Evolutionary conservation across 1,284 basidiomycete species (phyloP).

Genomic region (Xanthoconium separans): DNA sequence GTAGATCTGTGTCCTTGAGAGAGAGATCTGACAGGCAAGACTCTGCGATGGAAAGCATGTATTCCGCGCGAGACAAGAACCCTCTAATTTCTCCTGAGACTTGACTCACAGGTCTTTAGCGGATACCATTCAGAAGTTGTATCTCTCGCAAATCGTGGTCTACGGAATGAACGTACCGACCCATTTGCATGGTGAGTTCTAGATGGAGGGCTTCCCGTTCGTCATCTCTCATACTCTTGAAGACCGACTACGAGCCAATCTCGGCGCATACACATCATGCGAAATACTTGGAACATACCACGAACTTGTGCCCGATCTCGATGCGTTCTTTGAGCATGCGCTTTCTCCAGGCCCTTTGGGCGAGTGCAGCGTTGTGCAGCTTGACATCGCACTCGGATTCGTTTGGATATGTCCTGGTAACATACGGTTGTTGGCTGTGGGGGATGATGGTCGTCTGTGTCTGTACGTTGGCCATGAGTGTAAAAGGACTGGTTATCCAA

Average conservation of each 20-base stretch:
- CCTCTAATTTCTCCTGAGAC: constrained; percentile 79
- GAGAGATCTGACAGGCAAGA: constrained; percentile 74
- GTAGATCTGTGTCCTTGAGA: constrained; percentile 74
- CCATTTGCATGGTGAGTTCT: constrained; percentile 82
- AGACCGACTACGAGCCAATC: constrained; percentile 56
- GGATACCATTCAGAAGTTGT: neutral
- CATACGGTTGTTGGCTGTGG: constrained; percentile 47
- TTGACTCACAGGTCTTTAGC: constrained; percentile 72
- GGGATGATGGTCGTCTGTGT: constrained; percentile 69
- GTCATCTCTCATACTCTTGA: constrained; percentile 54
- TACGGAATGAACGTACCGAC: constrained; percentile 47
- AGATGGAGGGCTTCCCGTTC: constrained; percentile 22
- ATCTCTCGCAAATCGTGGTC: neutral
- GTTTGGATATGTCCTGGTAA: constrained; percentile 59
- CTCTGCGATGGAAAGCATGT: constrained; percentile 85
- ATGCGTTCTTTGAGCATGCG: constrained; percentile 72
- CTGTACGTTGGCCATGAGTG: constrained; percentile 23
- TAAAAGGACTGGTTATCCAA: too few species aligned
- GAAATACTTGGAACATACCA: constrained; percentile 45
- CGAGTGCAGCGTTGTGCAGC: constrained; percentile 58
- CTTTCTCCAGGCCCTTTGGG: constrained; percentile 74
- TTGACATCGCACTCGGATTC: constrained; percentile 55
- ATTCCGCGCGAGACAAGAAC: constrained; percentile 76
- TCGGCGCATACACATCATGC: neutral
- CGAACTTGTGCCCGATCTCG: constrained; percentile 72